Evolutionary conservation across 768 basidiomycete species (phyloP).

Genomic region (Calocybe gangraenosa): DNA sequence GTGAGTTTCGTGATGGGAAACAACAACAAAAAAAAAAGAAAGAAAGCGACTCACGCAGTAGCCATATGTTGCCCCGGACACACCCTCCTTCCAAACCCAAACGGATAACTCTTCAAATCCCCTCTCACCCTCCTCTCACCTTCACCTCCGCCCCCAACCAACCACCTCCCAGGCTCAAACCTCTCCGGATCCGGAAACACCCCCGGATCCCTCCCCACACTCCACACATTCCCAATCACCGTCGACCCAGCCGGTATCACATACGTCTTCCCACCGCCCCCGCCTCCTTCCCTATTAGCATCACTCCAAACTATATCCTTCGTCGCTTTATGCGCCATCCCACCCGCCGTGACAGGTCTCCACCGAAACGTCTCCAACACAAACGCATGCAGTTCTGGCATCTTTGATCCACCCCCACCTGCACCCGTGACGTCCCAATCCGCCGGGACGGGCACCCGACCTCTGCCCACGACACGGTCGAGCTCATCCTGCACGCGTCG

Average conservation of each 20-base stretch:
- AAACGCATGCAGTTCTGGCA: conserved; percentile 41
- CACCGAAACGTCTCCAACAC: conserved; percentile 48
- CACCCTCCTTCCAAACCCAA: conserved; percentile 60
- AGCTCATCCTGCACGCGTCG: conserved; percentile 48
- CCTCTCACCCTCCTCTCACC: conserved; percentile 39
- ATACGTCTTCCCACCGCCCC: too few species aligned
- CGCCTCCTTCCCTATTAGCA: too few species aligned
- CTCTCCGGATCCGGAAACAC: conserved; percentile 57
- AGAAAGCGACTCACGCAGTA: conserved; percentile 33
- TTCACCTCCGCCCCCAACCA: conserved; percentile 14
- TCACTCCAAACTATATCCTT: conserved; percentile 57
- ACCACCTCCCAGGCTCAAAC: conserved; percentile 59
- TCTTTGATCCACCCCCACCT: neutral
- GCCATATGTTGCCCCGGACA: conserved; percentile 67
- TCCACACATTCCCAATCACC: conserved; percentile 61
- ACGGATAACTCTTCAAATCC: conserved; percentile 48
- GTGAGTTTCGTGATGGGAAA: neutral
- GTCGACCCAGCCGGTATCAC: conserved; percentile 54
- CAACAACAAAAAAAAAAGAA: neutral
- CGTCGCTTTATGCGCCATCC: conserved; percentile 62
- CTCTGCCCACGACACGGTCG: conserved; percentile 47
- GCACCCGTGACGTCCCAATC: conserved; percentile 1
- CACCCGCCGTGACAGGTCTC: conserved; percentile 48
- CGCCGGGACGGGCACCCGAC: conserved; percentile 15
- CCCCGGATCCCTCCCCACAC: conserved; percentile 52